Conservation (phyloP, 2,329 filamentous ascomycete genomes). For the Fusarium chaquense region DNA sequence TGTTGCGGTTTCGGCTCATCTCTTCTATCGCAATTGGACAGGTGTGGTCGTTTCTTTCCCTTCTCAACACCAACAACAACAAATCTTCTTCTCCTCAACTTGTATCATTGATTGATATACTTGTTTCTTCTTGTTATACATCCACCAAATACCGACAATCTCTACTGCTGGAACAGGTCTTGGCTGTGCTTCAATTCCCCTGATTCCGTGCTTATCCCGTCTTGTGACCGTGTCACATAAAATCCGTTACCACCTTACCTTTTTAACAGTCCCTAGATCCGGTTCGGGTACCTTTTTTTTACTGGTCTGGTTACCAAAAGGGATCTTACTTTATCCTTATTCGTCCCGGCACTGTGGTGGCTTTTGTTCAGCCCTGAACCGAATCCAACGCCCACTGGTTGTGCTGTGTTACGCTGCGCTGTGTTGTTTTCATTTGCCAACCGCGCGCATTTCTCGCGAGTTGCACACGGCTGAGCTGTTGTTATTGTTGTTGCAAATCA, state of each 20-base stretch:
- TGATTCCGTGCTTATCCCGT: slow-evolving; percentile 29
- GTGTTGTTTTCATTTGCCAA: slow-evolving; percentile 26
- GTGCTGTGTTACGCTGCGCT: slow-evolving; percentile 9
- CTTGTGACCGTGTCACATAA: slow-evolving; percentile 39
- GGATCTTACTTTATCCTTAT: slow-evolving; percentile 6
- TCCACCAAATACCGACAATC: slow-evolving; percentile 16
- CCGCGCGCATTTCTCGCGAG: slow-evolving; percentile 28
- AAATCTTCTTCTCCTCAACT: not conserved
- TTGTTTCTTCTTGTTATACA: slow-evolving; percentile 15
- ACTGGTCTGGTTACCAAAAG: slow-evolving; percentile 32
- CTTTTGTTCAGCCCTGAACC: slow-evolving; percentile 19
- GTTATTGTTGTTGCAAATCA: slow-evolving; percentile 2
- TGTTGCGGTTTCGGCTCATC: not conserved
- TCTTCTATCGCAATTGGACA: slow-evolving; percentile 3
- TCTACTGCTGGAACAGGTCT: slow-evolving; percentile 45
- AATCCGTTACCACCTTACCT: slow-evolving; percentile 25
- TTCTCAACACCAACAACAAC: not conserved
- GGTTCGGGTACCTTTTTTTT: slow-evolving; percentile 14
- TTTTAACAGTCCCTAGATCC: not conserved
- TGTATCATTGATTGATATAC: slow-evolving; percentile 29
- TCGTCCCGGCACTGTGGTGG: slow-evolving; percentile 19
- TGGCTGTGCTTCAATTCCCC: slow-evolving; percentile 38
- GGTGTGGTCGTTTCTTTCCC: not conserved
- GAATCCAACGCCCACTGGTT: slow-evolving; percentile 28
- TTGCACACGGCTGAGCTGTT: slow-evolving; percentile 15